Base-by-base conservation (phyloP, 257 asterid genomes). In the Primulina tabacum region DNA sequence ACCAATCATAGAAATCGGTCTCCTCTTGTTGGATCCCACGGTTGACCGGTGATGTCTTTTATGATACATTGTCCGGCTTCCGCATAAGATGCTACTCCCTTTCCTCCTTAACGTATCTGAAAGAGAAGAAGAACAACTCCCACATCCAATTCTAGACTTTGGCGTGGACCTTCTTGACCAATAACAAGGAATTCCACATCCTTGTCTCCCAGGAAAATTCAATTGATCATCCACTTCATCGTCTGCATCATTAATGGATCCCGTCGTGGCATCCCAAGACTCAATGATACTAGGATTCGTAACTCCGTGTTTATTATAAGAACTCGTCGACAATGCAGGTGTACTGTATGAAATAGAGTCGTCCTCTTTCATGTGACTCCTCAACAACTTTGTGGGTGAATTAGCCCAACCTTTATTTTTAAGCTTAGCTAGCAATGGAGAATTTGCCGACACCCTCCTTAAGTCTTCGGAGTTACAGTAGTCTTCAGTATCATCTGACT, bases 141-240 rank as follows among this genome's bases (percentile, higher is more conserved):
- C 90, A 65, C 78, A 77, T 52, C 92, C 89, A 2, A 74, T 76
- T 81, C 91, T 79, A 60, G 90, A 91, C 83, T 87, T 94, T 35
- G 99, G 98, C 0, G 98, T 91, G 4, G 97, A 88, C 80, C 92
- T 88, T 76, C 77, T 91, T 34, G 99, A 92, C 99, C 98, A 88
- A 77, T 86, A 90, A 82, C 99, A 94, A 18, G 98, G 84, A 71
- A 94, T 91, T 65, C 98, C 99, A 76, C 99, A 94, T 40, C 97
- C 99, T n/a, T 78, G 87, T 33, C 86, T 77, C 24, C 97, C 93
- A 1, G 88, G 87, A 30, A 94, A 85, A 78, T 88, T 97, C 76
- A 87, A 83, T 47, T 79, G 95, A 65, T 85, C 92, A 7, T 94
- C 99, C 82, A 81, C 88, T 71, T 90, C 97, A 68, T 91, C 93